Conservation (phyloP, 345 rosid genomes). For the Nasturtium officinale region DNA sequence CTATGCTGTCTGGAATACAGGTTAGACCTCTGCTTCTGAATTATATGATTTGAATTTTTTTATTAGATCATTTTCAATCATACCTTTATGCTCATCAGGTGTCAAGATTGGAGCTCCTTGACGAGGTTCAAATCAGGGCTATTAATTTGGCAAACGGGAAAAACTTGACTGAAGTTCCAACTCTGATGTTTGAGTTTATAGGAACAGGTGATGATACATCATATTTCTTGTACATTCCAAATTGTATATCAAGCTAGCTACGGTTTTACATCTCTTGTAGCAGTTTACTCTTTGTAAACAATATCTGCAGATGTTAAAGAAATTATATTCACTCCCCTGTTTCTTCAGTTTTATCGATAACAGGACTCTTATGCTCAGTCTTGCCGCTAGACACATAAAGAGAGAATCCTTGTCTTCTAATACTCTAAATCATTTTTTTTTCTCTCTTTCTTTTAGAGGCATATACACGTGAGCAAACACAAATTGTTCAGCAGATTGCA, state of each 20-base stretch:
- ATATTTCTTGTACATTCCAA: constrained; percentile 18
- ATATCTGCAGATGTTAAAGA: not conserved
- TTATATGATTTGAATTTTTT: not conserved
- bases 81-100: constrained; percentile 52
- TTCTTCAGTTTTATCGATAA: not conserved
- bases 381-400: not conserved
- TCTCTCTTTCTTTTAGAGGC: constrained; percentile 58
- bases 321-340: not conserved
- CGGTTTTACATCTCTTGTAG: not conserved
- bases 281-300: constrained; percentile 7
- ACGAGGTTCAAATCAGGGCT: constrained; percentile 87
- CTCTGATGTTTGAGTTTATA: constrained; percentile 89
- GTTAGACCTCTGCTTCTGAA: constrained; percentile 44
- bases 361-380: constrained; percentile 9
- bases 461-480: constrained; percentile 80
- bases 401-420: constrained; percentile 10
- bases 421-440: constrained; percentile 7
- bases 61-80: constrained; percentile 23
- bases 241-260: constrained; percentile 8
- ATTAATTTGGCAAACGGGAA: constrained; percentile 86
- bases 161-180: constrained; percentile 75
- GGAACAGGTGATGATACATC: constrained; percentile 67
- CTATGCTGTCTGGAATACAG: constrained; percentile 88
- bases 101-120: constrained; percentile 86
- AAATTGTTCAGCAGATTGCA: constrained; percentile 79